Conservation (phyloP, 2,329 filamentous ascomycete genomes). For the Botrytis elliptica region DNA sequence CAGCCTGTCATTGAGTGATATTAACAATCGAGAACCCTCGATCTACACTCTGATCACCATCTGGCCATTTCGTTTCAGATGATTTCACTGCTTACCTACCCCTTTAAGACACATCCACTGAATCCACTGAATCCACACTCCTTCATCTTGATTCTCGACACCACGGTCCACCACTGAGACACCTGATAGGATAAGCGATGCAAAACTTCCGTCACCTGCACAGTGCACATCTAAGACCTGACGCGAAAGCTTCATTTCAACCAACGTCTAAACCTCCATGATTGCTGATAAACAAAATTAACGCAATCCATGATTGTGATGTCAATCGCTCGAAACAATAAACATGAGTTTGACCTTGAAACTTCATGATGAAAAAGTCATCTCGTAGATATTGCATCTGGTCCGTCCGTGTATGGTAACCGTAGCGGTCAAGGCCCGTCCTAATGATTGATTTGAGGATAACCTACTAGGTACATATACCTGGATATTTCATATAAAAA, state of each 20-base stretch:
- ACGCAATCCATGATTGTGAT: background rate
- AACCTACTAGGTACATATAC: background rate
- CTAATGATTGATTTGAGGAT: background rate
- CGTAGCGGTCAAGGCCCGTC: background rate
- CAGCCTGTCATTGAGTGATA: background rate
- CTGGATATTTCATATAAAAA: background rate
- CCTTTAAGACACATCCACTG: background rate
- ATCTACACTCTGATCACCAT: constrained; percentile 3
- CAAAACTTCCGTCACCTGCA: background rate
- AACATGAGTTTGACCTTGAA: background rate
- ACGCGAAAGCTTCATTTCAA: constrained; percentile 6
- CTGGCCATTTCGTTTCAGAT: constrained; percentile 5
- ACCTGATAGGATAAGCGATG: background rate
- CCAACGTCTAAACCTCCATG: background rate
- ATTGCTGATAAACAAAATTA: background rate
- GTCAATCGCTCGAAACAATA: background rate
- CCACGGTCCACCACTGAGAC: background rate
- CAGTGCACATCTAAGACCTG: background rate
- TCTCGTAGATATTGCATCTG: background rate
- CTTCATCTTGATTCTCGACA: background rate
- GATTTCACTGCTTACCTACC: background rate
- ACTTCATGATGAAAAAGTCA: background rate
- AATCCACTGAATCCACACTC: background rate
- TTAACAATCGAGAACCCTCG: background rate
- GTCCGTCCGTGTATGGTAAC: background rate